Evolutionary conservation across 2,329 filamentous ascomycete genomes (phyloP), one percentile per base, ranked within the genome.

Genomic region (Piedraia hortae): DNA sequence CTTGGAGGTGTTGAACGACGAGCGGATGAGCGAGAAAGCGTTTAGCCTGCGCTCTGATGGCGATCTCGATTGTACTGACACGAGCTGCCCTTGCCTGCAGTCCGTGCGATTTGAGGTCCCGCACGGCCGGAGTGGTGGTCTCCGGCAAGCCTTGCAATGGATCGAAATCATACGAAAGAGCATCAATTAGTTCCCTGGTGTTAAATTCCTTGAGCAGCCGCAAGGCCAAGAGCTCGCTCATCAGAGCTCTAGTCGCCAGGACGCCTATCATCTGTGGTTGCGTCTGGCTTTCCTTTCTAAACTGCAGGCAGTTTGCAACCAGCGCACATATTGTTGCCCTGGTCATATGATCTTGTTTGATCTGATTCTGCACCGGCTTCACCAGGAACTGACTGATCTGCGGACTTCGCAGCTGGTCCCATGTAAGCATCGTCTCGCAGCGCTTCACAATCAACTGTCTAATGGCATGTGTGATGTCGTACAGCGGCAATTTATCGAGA

Each of bases 311-410:
- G 39, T 93, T 93, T 21, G 80, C 77, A 58, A 91, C 70, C 33
- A 93, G 51, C 2, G 78, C 77, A 47, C 89, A 91, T 16, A 91
- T 45, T 0, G 78, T 85, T 6, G 74, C 80, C 21, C 73, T 61
- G 14, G 71, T 80, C 44, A 89, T 82, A 45, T 90, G 74, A 22
- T 72, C 64, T 9, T 62, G 56, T 28, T 70, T 66, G 30, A 91
- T 80, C 43, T 82, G 71, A 41, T 85, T 72, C 45, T 85, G 77
- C 53, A 91, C 85, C 2, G 82, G 82, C 51, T 91, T 91, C 40
- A 91, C 62, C 16, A 93, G 59, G 42, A 93, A 93, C 41, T 90
- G 80, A 9, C 78, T 90, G 25, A 93, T 70, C 42, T 93, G 82
- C 3, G 82, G 82, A n/a, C 78, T 89, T 31, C 80, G 65, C 30